phyloP scores from a whole-genome alignment of 371 early-diverging fungal species.

The Sporodiniella umbellata region DNA sequence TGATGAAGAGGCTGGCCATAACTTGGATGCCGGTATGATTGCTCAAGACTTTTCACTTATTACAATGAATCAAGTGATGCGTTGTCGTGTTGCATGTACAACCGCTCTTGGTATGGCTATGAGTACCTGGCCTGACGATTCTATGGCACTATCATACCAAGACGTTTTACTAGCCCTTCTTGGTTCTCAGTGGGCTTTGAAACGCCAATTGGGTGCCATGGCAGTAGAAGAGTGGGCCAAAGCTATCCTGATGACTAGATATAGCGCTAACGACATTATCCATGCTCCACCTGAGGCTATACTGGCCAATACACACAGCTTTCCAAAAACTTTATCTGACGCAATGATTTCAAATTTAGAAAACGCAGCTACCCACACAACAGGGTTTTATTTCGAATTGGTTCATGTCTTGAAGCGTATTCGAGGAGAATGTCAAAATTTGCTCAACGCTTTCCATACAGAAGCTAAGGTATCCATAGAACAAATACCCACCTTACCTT shows the following conservation, averaged over 20 bases:
- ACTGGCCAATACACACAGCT: constrained; percentile 38
- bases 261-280: constrained; percentile 39
- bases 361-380: constrained; percentile 31
- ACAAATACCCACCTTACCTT: constrained; percentile 59
- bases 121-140: constrained; percentile 62
- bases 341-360: constrained; percentile 54
- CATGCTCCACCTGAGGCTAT: constrained; percentile 44
- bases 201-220: constrained; percentile 76
- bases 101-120: constrained; percentile 79
- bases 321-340: constrained; percentile 50
- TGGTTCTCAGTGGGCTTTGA: constrained; percentile 75
- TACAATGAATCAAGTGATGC: constrained; percentile 69
- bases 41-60: constrained; percentile 88
- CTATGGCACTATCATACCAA: constrained; percentile 50
- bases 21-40: constrained; percentile 89
- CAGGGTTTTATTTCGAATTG: constrained; percentile 65
- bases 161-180: constrained; percentile 49
- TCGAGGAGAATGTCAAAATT: constrained; percentile 68
- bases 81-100: constrained; percentile 77
- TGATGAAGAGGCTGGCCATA: constrained; percentile 43
- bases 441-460: constrained; percentile 57
- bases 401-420: constrained; percentile 68
- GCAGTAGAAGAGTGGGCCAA: constrained; percentile 83
- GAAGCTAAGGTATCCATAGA: constrained; percentile 51
- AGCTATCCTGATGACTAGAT: constrained; percentile 41